These are phyloP conservation scores for Fusarium liriodendri DNA, from an alignment of 2,329 filamentous ascomycete genomes.

Conservation along the genomic window DNA sequence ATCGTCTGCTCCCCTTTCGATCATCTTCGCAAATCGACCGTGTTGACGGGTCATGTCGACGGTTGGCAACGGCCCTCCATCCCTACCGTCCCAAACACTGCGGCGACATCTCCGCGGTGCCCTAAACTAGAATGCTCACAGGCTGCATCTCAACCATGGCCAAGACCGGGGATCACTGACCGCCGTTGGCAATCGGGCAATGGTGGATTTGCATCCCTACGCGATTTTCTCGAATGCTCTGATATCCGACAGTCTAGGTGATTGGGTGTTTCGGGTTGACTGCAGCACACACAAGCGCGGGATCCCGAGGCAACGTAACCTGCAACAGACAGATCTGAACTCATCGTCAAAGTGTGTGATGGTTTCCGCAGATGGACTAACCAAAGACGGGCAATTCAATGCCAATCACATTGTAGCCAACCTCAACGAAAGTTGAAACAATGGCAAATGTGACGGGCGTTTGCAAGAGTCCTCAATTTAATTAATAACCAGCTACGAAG, in stretches of 20 bases:
- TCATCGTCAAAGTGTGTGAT: slow-evolving; percentile 15
- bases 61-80: slow-evolving; percentile 10
- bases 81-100: slow-evolving; percentile 4
- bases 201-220: slow-evolving; percentile 16
- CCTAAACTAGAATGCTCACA: slow-evolving; percentile 15
- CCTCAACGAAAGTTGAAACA: slow-evolving; percentile 9
- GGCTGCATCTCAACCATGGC: slow-evolving; percentile 11
- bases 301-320: slow-evolving; percentile 9
- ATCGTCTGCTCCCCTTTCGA: slow-evolving; percentile 24
- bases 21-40: slow-evolving; percentile 40
- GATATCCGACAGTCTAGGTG: slow-evolving; percentile 5
- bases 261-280: neutral
- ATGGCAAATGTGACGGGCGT: slow-evolving; percentile 13
- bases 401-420: slow-evolving; percentile 14
- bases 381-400: slow-evolving; percentile 17
- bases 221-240: slow-evolving; percentile 8
- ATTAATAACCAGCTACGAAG: neutral
- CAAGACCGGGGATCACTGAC: slow-evolving; percentile 5
- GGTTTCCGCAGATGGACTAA: slow-evolving; percentile 32
- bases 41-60: slow-evolving; percentile 16
- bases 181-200: slow-evolving; percentile 4
- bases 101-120: slow-evolving; percentile 8
- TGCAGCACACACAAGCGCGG: slow-evolving; percentile 1
- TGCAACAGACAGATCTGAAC: neutral
- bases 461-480: slow-evolving; percentile 6